Evolutionary conservation across 2,329 filamentous ascomycete genomes (phyloP).

Genomic region (Phyllosticta citriasiana): DNA sequence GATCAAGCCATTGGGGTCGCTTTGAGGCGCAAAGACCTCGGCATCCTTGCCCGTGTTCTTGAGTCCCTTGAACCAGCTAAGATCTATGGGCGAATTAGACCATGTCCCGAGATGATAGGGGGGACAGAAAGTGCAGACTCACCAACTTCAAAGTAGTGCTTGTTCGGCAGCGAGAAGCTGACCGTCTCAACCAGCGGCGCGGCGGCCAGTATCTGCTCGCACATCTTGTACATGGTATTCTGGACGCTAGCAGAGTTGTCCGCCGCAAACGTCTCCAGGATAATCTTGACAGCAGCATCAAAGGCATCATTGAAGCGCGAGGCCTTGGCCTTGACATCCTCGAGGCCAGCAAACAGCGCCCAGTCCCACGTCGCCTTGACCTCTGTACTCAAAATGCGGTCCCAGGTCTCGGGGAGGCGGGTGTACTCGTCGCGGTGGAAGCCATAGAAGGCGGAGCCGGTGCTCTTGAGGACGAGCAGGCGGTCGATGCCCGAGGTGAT

Average conservation of each 20-base stretch:
- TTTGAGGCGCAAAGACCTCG: slow-evolving; percentile 90
- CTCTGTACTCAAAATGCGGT: slow-evolving; percentile 89
- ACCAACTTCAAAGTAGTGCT: slow-evolving; percentile 97
- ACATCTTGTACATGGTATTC: slow-evolving; percentile 99
- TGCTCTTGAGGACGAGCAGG: slow-evolving; percentile 88
- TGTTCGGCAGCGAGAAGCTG: slow-evolving; percentile 84
- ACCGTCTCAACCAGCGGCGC: slow-evolving; percentile 64
- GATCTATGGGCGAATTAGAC: slow-evolving; percentile 44
- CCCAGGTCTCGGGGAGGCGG: slow-evolving; percentile 80
- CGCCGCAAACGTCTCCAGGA: slow-evolving; percentile 81
- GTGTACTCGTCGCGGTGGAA: slow-evolving; percentile 93
- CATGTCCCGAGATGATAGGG: background rate
- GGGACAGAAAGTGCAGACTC: slow-evolving; percentile 28
- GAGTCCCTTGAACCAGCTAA: slow-evolving; percentile 91
- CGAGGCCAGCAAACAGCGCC: slow-evolving; percentile 57
- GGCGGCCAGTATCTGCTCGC: slow-evolving; percentile 67
- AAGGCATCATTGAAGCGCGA: slow-evolving; percentile 71
- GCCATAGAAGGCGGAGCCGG: slow-evolving; percentile 88
- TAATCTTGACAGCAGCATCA: slow-evolving; percentile 68
- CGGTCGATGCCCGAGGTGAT: slow-evolving; percentile 71
- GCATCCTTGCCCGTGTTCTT: slow-evolving; percentile 95
- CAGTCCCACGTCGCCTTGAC: slow-evolving; percentile 83
- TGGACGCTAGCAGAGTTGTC: slow-evolving; percentile 91
- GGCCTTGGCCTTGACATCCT: slow-evolving; percentile 55
- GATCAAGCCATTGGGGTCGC: slow-evolving; percentile 88